Evolutionary conservation across 495 filamentous ascomycete species (phyloP).

Genomic region (Pseudevernia furfuracea): DNA sequence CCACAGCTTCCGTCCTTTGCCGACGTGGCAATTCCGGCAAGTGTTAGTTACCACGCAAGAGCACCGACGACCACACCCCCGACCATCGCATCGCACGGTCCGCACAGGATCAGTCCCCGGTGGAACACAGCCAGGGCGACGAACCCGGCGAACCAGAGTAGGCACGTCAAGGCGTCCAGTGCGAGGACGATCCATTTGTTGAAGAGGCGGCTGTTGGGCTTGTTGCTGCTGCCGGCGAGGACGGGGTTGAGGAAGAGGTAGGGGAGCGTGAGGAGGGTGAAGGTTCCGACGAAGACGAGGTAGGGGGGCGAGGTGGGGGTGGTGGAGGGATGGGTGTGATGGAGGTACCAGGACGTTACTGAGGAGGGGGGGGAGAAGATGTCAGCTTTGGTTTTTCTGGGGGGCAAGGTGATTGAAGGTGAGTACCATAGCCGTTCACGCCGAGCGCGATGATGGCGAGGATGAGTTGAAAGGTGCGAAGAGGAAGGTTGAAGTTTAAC

Average conservation of each 20-base stretch:
- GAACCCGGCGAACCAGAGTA: constrained; percentile 84
- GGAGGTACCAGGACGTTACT: constrained; percentile 31
- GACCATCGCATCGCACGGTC: constrained; percentile 42
- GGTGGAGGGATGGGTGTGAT: constrained; percentile 33
- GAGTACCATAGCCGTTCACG: constrained; percentile 61
- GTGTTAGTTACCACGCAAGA: constrained; percentile 56
- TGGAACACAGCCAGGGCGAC: constrained; percentile 62
- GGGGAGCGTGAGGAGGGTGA: constrained; percentile 59
- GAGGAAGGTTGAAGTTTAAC: constrained; percentile 49
- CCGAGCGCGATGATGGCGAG: constrained; percentile 66
- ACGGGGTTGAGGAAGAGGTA: constrained; percentile 60
- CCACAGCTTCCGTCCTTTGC: too few relatives aligned
- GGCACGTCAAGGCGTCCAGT: constrained; percentile 64
- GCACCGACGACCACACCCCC: constrained; percentile 48
- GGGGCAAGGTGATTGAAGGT: not conserved
- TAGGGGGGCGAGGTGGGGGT: constrained; percentile 53
- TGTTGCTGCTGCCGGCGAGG: constrained; percentile 54
- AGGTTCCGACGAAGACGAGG: constrained; percentile 65
- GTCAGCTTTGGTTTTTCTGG: not conserved
- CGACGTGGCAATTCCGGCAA: too few relatives aligned
- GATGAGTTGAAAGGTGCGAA: constrained; percentile 56
- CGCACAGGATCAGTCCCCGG: constrained; percentile 36
- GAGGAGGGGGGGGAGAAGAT: constrained; percentile 10
- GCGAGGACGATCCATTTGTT: constrained; percentile 43
- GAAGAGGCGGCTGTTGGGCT: constrained; percentile 30